Evolutionary conservation across 148 eudicot genomes (phyloP), one percentile per base, ranked within the genome.

Genomic region (Agrostemma githago): DNA sequence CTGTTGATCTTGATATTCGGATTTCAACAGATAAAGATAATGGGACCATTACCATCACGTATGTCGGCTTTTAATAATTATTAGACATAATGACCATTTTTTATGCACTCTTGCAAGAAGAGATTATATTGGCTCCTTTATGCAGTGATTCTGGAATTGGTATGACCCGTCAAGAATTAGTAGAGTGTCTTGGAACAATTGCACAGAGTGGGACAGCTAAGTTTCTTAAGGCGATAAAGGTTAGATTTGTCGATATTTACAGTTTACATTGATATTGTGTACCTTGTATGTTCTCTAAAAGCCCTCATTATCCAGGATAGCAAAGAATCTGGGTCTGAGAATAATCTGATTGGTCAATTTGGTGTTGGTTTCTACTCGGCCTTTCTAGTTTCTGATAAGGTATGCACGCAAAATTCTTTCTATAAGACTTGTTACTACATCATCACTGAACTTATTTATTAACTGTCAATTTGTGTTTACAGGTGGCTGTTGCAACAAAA

Each of bases 151-250:
- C 97, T 69, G 99, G 99, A 37, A 92, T 95, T 82, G 99, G 99
- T 44, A 95, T 95, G 99, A 95, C 92, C 5, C 94, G 88, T 38
- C 88, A 92, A 72, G 99, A 95, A 76, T 86, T 95, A 75, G 85
- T 95, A 72, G 98, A 92, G 65, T 95, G 97, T 73, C 90, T 95
- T 80, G 99, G 99, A 76, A 95, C 99, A 46, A 95, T 95, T 70
- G 99, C 99, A 61, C 97, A 95, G 69, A 95, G 99, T 85, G 99
- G 99, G 79, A 95, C 99, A 65, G 99, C 99, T 11, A 95, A 95
- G 83, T 95, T 95, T 76, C 84, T 95, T 21, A 92, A 87, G 79
- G 93, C 97, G 63, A 63, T 95, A 68, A 92, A 92, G 97, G 99
- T 95, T 58, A 69, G 68, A 10, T 42, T 43, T 60, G 59, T 53